phyloP scores from a whole-genome alignment of 345 rosid species.

The Aquilaria malaccensis region DNA sequence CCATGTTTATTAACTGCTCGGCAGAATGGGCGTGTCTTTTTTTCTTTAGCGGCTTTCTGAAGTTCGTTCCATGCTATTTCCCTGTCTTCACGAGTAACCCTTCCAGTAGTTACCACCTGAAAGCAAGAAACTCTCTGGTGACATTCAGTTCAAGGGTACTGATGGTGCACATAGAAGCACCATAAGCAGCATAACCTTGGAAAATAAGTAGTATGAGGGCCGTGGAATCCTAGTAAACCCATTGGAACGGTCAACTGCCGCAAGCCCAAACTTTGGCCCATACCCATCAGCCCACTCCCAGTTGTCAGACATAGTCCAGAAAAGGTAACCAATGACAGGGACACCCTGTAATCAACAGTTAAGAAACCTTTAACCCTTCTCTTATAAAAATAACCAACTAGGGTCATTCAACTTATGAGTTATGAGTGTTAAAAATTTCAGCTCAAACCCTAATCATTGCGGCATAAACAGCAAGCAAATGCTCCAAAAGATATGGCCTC shows the following conservation, averaged over 20 bases:
- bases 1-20: constrained; percentile 61
- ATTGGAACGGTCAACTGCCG: constrained; percentile 76
- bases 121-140: constrained; percentile 4
- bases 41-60: constrained; percentile 52
- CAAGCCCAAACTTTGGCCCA: constrained; percentile 97
- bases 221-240: constrained; percentile 62
- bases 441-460: constrained; percentile 64
- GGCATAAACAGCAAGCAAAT: constrained; percentile 80
- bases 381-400: constrained; percentile 10
- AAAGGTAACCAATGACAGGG: constrained; percentile 78
- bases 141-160: not conserved
- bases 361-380: not conserved
- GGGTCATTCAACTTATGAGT: not conserved
- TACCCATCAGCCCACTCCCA: constrained; percentile 99
- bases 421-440: constrained; percentile 13
- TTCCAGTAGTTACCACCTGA: constrained; percentile 68
- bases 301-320: constrained; percentile 96
- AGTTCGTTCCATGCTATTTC: constrained; percentile 68
- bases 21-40: constrained; percentile 65
- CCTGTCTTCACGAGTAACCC: constrained; percentile 59
- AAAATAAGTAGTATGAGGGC: constrained; percentile 77
- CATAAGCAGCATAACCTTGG: constrained; percentile 40
- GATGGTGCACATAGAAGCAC: constrained; percentile 6
- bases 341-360: constrained; percentile 51
- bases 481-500: constrained; percentile 77